Evolutionary conservation across 2,329 filamentous ascomycete genomes (phyloP), one percentile per base, ranked within the genome.

Genomic region (Nothomitra cinnamomea): DNA sequence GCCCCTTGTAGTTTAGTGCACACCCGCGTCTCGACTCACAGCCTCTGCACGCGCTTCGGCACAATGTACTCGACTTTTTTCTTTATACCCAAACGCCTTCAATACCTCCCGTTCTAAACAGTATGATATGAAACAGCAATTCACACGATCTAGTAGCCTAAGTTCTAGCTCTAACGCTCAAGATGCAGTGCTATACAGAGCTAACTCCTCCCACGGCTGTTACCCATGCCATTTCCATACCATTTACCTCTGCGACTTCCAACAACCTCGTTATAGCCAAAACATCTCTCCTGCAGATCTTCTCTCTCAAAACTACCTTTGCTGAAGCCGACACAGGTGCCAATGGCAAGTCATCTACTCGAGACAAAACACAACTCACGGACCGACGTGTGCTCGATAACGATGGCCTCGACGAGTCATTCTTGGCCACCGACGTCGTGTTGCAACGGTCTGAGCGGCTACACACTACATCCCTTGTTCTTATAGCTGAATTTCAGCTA

Each of bases 181-280:
- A 56, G 56, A 96, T 96, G 90, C 90, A 96, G 79, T 94, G 87
- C 75, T 96, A 96, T 72, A 89, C 87, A 64, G 92, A 98, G 76
- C 76, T 98, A 67, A 82, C 87, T 67, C 85, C 90, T 72, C 89
- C 92, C 53, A 94, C 89, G 66, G 89, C 89, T 66, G 88, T 96
- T 70, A 89, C 87, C 63, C 85, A 95, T 71, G 87, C 89, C 58
- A 71, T 95, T 63, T 78, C 75, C 56, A 70, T 95, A 41, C 79
- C 88, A 36, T 88, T 98, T 64, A 75, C 83, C 48, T 83, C 84
- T 48, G 70, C 85, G 51, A 76, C 82, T 58, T 80, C 85, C 61
- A 83, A 78, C 67, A 95, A 96, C 66, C 78, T 98, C 60, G 74
- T 95, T 60, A 81, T 98, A 69, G 88, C 87, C 62, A 94, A 89